Evolutionary conservation across 306 rosid genomes (phyloP), one percentile per base, ranked within the genome.

Genomic region (Quercus engelmannii): DNA sequence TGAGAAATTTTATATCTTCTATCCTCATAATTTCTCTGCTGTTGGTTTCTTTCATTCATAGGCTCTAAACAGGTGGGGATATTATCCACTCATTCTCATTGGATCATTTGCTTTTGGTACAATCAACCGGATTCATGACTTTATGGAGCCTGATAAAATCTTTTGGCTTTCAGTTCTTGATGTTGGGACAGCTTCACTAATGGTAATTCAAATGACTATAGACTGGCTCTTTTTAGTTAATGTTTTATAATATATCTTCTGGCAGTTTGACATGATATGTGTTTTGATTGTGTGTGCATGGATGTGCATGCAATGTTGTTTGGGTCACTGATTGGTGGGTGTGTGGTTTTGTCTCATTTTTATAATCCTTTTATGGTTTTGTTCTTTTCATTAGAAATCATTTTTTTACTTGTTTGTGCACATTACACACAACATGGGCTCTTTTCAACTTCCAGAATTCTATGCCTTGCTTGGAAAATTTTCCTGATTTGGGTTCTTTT

Each of bases 31-130:
- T 49, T 49, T 26, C 67, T 61, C 18, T 61, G 17, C 67, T 21
- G 25, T 12, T 25, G 67, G n/a, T 67, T 62, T 26, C 23, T 62
- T n/a, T 38, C 59, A 21, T 74, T 75, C 69, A 74, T 92, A 96
- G 99, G 97, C 97, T 81, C 71, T 96, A 65, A 93, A 89, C 82
- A 91, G 98, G 72, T 93, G 97, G 99, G 97, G 98, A 51, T 93
- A 96, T 87, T 93, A 96, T 81, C 99, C 99, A 1, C 92, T 96
- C 67, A 96, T 93, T 82, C 96, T 96, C 56, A 93, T 96, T 81
- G 99, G 94, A 86, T 91, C 99, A 25, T 91, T 91, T 91, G 89
- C 98, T 79, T 95, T 91, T 86, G 98, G 98, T 78, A 95, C 99
- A 21, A 84, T 93, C 89, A 91, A 93, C 84, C 94, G 91, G 69